Conservation (phyloP, 1,284 basidiomycete species). For the Apiotrichum mycotoxinovorans region DNA sequence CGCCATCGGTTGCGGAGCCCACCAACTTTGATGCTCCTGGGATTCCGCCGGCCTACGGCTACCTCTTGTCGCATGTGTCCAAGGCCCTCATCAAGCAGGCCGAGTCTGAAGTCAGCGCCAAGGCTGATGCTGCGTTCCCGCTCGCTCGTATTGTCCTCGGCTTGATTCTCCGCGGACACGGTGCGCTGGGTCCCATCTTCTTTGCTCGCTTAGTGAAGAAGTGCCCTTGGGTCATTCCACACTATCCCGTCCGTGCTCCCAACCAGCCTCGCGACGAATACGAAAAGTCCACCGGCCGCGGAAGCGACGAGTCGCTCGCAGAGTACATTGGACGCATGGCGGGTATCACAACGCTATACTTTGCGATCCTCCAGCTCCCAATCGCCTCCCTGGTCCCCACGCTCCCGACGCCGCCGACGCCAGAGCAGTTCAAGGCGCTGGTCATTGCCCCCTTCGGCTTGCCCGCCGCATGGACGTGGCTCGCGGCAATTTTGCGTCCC, state of each 20-base stretch:
- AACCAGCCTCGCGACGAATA: constrained; percentile 57
- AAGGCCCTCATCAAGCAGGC: constrained; percentile 90
- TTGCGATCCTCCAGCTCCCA: constrained; percentile 63
- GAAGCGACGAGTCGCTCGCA: constrained; percentile 55
- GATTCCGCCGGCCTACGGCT: constrained; percentile 57
- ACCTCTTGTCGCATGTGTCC: constrained; percentile 77
- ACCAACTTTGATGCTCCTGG: constrained; percentile 43
- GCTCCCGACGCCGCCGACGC: constrained; percentile 30
- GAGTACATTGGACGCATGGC: constrained; percentile 73
- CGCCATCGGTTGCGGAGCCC: constrained; percentile 49
- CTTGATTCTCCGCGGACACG: constrained; percentile 59
- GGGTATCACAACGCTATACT: constrained; percentile 85
- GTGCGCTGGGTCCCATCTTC: constrained; percentile 68
- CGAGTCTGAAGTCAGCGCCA: constrained; percentile 88
- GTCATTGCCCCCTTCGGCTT: constrained; percentile 61
- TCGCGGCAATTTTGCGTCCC: constrained; percentile 43
- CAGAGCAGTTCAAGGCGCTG: constrained; percentile 47
- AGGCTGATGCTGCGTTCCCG: constrained; percentile 77
- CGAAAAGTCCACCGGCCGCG: constrained; percentile 64
- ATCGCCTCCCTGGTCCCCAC: constrained; percentile 38
- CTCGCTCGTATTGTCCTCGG: constrained; percentile 72
- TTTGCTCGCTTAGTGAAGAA: constrained; percentile 80
- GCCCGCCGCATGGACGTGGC: constrained; percentile 65
- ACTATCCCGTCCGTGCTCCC: constrained; percentile 45
- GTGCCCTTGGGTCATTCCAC: constrained; percentile 58